Evolutionary conservation across 441 rosid genomes (phyloP).

Genomic region (Populus hybrid): DNA sequence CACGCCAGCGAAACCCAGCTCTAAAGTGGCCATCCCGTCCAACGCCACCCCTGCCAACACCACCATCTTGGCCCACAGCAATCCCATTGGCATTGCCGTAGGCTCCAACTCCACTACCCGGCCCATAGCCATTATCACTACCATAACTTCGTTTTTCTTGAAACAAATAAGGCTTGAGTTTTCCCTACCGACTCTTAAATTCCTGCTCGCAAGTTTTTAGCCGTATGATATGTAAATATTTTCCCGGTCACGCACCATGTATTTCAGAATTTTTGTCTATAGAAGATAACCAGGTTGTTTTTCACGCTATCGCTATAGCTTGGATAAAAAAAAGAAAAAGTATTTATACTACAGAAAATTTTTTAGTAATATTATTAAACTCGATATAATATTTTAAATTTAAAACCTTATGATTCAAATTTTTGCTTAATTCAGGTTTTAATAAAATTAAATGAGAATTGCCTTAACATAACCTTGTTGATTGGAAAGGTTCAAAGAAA

Average conservation of each 20-base stretch:
- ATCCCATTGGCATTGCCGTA: slow-evolving; percentile 7
- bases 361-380: too few relatives aligned
- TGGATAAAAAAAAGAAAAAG: neutral
- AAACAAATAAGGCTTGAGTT: too few relatives aligned
- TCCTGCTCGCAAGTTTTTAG: neutral
- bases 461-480: too few relatives aligned
- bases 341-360: too few relatives aligned
- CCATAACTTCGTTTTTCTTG: slow-evolving; percentile 5
- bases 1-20: neutral
- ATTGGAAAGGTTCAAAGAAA: too few relatives aligned
- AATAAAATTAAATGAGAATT: too few relatives aligned
- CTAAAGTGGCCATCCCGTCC: slow-evolving; percentile 18
- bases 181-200: neutral
- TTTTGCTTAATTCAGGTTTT: too few relatives aligned
- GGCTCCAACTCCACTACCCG: neutral
- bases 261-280: neutral
- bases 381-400: too few relatives aligned
- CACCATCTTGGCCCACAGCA: slow-evolving; percentile 20
- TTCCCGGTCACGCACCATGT: neutral
- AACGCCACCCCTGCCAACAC: neutral
- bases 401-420: rapidly evolving
- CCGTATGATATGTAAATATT: neutral
- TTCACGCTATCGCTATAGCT: neutral
- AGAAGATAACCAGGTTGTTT: neutral
- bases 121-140: neutral